Base-by-base conservation (phyloP, 2,329 filamentous ascomycete genomes). In the Hypoxylon sp. region DNA sequence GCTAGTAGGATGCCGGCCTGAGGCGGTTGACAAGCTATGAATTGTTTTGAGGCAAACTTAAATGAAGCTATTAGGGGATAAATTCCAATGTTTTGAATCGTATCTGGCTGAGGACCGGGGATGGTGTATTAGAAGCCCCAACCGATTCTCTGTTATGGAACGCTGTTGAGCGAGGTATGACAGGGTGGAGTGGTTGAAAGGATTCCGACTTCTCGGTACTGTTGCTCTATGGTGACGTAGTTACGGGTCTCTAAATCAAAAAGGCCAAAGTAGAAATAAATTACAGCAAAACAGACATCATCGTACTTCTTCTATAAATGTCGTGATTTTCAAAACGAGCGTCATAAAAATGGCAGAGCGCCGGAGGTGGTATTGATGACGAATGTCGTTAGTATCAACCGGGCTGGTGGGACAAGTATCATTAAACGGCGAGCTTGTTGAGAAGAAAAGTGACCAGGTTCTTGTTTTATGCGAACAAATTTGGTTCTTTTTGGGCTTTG, bases 221-320 rank as follows among this genome's bases (percentile, higher is more conserved):
- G 38, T 51, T 63, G 52, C 53, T 60, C 32, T 60, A 51, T 59
- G 34, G 59, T 70, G 68, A 70, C 68, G 68, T 70, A 65, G 68
- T 60, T 70, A 61, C 57, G 51, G 62, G 60, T 60, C 65, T 62
- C 48, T 6, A 63, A 36, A 63, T 45, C n/a, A 30, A 68, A 48
- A 36, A 14, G 46, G 28, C 52, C 51, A 7, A 59, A 59, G 63
- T 45, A n/a, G 38, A 32, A 59, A 55, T 53, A 56, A 41, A 56
- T 25, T 56, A 60, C 55, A 52, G 23, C 25, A 28, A 28, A 23
- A 63, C 51, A 17, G 28, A 61, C 45, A 61, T 14, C 38, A 48
- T 59, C 34, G 21, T 48, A 11, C 48, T 57, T 52, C 48, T 57
- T 52, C 17, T 21, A 28, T 43, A 63, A 63, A 60, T 41, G 32